A percentile compares a stretch with the other conserved stretches of the same genome.
phyloP scores from a whole-genome alignment of 2,329 filamentous ascomycete genomes.

The Cladosporium sp. region DNA sequence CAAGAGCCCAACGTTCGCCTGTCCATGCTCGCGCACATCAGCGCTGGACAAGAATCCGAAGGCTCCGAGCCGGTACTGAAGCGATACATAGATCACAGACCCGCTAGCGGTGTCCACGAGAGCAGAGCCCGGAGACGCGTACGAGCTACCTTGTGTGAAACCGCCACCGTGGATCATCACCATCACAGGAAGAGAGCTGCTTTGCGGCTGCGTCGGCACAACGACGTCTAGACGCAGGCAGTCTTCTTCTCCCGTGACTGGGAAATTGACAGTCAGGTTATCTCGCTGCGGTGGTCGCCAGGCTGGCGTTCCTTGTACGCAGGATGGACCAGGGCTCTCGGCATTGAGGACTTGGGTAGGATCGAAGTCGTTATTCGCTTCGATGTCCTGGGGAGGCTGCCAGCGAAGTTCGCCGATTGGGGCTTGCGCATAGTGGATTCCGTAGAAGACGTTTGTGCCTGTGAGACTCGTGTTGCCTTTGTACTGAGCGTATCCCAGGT shows the following conservation, averaged over 20 bases:
- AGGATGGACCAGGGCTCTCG: conserved; percentile 29
- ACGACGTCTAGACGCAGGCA: conserved; percentile 45
- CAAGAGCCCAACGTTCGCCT: conserved; percentile 29
- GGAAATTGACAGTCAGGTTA: conserved; percentile 16
- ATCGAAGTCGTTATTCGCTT: conserved; percentile 26
- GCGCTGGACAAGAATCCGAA: conserved; percentile 31
- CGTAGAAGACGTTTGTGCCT: conserved; percentile 20
- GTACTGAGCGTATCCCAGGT: conserved; percentile 19
- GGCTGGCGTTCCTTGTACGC: conserved; percentile 31
- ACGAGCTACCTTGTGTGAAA: conserved; percentile 35
- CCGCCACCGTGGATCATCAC: conserved; percentile 41
- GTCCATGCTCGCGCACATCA: conserved; percentile 27
- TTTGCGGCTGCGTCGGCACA: conserved; percentile 38
- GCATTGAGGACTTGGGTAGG: conserved; percentile 30
- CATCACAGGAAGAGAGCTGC: conserved; percentile 32
- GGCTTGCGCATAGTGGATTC: conserved; percentile 33
- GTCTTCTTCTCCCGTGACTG: conserved; percentile 34
- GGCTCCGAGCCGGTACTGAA: conserved; percentile 36
- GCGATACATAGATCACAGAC: conserved; percentile 36
- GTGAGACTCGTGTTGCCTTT: conserved; percentile 16
- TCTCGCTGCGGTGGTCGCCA: conserved; percentile 18
- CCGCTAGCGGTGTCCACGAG: conserved; percentile 36
- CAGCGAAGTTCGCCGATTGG: conserved; percentile 36
- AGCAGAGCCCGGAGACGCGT: conserved; percentile 27
- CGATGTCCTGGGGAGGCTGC: conserved; percentile 34